Conservation (phyloP, 345 rosid genomes). For the Populus euphratica region DNA sequence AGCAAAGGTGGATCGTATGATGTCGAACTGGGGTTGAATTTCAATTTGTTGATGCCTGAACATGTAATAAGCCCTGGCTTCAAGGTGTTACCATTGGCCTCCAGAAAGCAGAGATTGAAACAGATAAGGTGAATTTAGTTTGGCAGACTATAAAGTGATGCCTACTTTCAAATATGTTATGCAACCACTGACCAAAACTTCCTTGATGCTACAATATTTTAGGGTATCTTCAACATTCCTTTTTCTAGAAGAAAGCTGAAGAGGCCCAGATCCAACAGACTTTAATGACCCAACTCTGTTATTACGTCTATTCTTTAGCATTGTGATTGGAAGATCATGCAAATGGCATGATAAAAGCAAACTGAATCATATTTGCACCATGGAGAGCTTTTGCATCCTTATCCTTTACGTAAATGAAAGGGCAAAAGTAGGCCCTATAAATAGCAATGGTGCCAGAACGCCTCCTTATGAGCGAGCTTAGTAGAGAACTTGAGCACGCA, state of each 20-base stretch:
- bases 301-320: neutral
- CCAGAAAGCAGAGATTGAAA: no score
- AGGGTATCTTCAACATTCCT: neutral
- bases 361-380: constrained; percentile 3
- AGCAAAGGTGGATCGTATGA: no score
- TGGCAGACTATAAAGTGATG: no score
- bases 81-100: no score
- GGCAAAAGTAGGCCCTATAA: neutral
- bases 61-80: no score
- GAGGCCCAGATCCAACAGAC: no score
- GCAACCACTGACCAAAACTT: no score
- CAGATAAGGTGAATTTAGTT: no score
- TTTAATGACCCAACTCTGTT: neutral
- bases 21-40: no score
- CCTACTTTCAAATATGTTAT: no score
- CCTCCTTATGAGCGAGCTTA: neutral
- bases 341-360: neutral
- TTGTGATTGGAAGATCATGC: neutral
- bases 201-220: neutral
- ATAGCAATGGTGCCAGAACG: neutral
- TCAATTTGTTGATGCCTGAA: no score
- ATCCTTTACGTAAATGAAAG: neutral
- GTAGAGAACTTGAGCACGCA: neutral
- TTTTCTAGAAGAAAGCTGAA: neutral
- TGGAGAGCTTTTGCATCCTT: neutral